These are phyloP conservation scores for Tilletia caries DNA, from an alignment of 1,284 basidiomycete genomes.

Conservation along the genomic window DNA sequence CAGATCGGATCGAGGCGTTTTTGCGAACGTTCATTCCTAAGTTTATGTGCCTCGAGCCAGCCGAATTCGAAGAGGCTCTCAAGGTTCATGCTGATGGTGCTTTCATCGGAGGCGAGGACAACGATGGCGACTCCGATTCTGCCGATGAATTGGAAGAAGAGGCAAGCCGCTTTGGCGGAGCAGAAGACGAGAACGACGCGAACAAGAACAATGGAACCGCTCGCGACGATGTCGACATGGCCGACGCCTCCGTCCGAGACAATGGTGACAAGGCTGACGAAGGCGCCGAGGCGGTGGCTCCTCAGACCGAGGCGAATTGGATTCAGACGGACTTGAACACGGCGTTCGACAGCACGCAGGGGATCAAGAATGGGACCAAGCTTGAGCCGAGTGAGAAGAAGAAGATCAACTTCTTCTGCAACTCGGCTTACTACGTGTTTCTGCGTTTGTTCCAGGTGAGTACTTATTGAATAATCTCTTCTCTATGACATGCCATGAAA, in stretches of 20 bases:
- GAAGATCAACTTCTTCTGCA: conserved; percentile 72
- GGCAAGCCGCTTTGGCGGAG: background rate
- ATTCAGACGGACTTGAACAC: conserved; percentile 55
- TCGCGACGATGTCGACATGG: conserved; percentile 8
- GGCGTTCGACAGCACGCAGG: conserved; percentile 37
- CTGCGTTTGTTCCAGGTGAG: conserved; percentile 62
- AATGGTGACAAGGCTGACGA: conserved; percentile 18
- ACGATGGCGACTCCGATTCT: conserved; percentile 55
- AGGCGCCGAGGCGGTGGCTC: conserved; percentile 20
- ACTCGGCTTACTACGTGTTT: conserved; percentile 87
- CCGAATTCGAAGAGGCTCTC: conserved; percentile 55
- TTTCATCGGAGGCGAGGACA: conserved; percentile 64
- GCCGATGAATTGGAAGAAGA: conserved; percentile 55
- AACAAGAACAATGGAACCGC: conserved; percentile 18
- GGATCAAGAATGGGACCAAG: conserved; percentile 16
- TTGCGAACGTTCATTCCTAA: conserved; percentile 78
- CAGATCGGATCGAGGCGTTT: conserved; percentile 78
- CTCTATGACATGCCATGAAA: too few species aligned
- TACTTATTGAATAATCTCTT: background rate
- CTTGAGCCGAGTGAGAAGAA: conserved; percentile 31
- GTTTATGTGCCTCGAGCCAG: conserved; percentile 71
- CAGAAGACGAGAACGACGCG: conserved; percentile 28
- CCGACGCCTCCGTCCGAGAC: background rate
- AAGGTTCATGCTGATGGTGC: conserved; percentile 57
- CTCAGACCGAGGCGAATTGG: conserved; percentile 56